Conservation (phyloP, 768 basidiomycete genomes). For the Serendipita indica region DNA sequence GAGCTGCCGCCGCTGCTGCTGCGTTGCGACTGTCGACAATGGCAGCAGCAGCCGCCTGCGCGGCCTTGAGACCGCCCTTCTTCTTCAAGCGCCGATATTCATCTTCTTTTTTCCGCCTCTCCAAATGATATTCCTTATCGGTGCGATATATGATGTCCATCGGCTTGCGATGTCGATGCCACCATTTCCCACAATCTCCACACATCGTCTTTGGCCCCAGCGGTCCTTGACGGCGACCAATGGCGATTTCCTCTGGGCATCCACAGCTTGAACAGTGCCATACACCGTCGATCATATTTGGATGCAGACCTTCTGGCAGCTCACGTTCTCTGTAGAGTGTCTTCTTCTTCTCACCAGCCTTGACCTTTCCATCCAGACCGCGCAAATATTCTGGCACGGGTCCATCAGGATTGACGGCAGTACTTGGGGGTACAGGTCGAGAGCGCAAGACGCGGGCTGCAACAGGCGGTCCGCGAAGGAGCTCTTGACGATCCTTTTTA, state of each 20-base stretch:
- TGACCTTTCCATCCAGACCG: not conserved
- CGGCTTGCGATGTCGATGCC: constrained; percentile 72
- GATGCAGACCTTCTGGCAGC: constrained; percentile 68
- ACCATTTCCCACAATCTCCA: constrained; percentile 90
- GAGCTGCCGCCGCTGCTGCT: not conserved
- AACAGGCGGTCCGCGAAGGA: not conserved
- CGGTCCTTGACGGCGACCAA: constrained; percentile 79
- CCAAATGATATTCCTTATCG: constrained; percentile 54
- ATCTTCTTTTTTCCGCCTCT: constrained; percentile 42
- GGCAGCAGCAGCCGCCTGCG: constrained; percentile 22
- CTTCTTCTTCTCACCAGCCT: constrained; percentile 1
- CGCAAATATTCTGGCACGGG: constrained; percentile 6
- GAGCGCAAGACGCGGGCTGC: not conserved
- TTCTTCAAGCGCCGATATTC: constrained; percentile 37
- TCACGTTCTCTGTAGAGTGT: constrained; percentile 23
- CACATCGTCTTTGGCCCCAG: constrained; percentile 84
- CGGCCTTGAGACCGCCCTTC: constrained; percentile 41
- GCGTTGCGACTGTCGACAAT: constrained; percentile 26
- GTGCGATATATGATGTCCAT: constrained; percentile 69
- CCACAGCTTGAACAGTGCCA: constrained; percentile 97
- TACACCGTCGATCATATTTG: constrained; percentile 65
- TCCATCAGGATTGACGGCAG: not conserved
- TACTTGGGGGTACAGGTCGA: not conserved
- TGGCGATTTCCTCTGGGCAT: constrained; percentile 71
- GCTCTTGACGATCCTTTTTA: not conserved